Base-by-base conservation (phyloP, 257 asterid genomes). In the Nyctanthes arbortristis region DNA sequence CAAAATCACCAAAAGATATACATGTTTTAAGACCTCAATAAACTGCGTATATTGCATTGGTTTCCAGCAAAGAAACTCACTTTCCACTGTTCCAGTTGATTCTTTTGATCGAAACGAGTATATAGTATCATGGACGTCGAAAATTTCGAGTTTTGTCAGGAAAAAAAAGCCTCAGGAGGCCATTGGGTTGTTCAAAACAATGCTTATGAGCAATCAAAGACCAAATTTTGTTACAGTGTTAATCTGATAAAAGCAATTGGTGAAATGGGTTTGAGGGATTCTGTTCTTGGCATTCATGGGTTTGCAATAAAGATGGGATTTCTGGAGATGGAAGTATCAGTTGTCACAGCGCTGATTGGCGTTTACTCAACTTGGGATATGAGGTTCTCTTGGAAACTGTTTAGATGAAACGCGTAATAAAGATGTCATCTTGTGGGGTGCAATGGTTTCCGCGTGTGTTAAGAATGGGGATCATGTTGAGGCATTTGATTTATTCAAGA, bases 401-500 rank as follows among this genome's bases (percentile, higher is more conserved):
- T 87, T 76, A n/a, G 63, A 71, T 63, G 65, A 65, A 30, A 73
- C 81, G 5, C 72, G 69, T 27, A 22, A 69, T 34, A 84, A 75
- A 75, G 97, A 91, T 65, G 79, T 89, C 58, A 70, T 91, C 73
- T 70, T 83, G 80, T 89, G 90, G 80, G 89, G 90, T 49, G 88
- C 93, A 7, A 81, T 87, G 93, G 71, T 85, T 73, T 87, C 90
- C 0, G 89, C 91, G n/a, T 81, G 80, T 72, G 79, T 81, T 52
- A 78, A 78, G 81, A 78, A 73, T 56, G 86, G 77, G 62, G 85
- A 79, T 72, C 74, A 75, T 70, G 40, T 70, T 12, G 79, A 80
- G 49, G 91, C 95, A 56, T 70, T 89, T 66, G 77, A 80, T 37
- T 70, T 82, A 49, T 74, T 89, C 20, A 79, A 81, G 72, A 67